These are phyloP conservation scores for Immersiella caudata DNA, from an alignment of 495 filamentous ascomycete species.

Conservation along the genomic window DNA sequence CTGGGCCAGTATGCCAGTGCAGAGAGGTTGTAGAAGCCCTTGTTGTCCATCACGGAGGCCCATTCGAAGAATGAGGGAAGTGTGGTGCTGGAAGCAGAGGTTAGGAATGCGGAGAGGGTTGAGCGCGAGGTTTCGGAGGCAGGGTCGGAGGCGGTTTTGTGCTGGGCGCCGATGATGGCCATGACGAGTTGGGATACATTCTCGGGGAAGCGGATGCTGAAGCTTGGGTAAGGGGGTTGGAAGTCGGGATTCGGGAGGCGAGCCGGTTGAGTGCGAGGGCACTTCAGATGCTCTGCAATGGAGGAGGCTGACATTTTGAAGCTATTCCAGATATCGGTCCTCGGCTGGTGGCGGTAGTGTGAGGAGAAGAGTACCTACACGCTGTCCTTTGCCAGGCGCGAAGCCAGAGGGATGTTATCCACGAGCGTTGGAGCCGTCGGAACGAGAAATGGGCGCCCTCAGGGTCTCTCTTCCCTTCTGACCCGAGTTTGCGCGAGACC, in stretches of 20 bases:
- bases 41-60: conserved; percentile 32
- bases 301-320: conserved; percentile 14
- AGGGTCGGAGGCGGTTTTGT: conserved; percentile 4
- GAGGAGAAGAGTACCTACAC: too few relatives aligned
- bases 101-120: conserved; percentile 23
- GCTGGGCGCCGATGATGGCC: conserved; percentile 37
- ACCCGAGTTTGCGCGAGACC: too few relatives aligned
- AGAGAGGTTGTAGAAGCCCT: conserved; percentile 31
- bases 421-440: too few relatives aligned
- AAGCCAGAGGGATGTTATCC: too few relatives aligned
- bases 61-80: conserved; percentile 32
- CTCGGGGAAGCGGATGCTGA: conserved; percentile 30
- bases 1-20: conserved; percentile 38
- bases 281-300: conserved; percentile 19
- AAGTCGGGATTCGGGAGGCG: conserved; percentile 16
- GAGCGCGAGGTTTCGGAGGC: conserved; percentile 15
- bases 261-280: conserved; percentile 20
- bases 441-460: too few relatives aligned
- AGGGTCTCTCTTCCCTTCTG: too few relatives aligned
- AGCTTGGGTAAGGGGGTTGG: conserved; percentile 30
- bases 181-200: conserved; percentile 36
- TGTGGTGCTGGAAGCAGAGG: not conserved
- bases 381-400: too few relatives aligned
- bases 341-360: too few relatives aligned
- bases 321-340: not conserved